Evolutionary conservation across 768 basidiomycete species (phyloP), one percentile per base, ranked within the genome.

Genomic region (Tulasnella sp.): DNA sequence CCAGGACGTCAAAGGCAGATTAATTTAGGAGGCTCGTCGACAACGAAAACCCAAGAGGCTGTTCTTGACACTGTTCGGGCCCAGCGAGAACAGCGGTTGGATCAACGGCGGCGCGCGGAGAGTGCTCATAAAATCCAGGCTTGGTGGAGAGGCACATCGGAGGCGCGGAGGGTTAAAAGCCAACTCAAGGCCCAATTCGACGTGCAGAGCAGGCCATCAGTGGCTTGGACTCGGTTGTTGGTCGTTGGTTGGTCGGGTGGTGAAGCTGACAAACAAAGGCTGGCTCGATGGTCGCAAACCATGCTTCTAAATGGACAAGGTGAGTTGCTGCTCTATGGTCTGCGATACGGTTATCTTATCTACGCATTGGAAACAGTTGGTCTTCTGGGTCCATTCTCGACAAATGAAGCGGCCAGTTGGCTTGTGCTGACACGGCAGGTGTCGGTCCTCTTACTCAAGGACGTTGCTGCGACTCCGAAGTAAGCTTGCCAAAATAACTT

Each of bases 11-110:
- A 57, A 26, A 79, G 81, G 35, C 61, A 79, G 37, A 94, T 94
- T 80, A 94, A 94, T 82, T 87, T 94, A 26, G 93, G 93, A 20
- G 93, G 93, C 2, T 83, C 88, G 1, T 83, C 87, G 26, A 87
- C 86, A 2, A 42, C 48, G 35, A 81, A 89, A 7, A 87, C 89
- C 0, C 88, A 90, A 57, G 84, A 87, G 18, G 84, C 88, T 46
- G 88, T 95, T 81, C 85, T 94, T 71, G 87, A 88, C 81, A 86
- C 88, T 74, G 93, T 91, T 26, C 91, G 89, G 80, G 87, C 87
- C 26, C 87, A 88, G 75, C 85, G 93, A 44, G 83, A 85, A 42
- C 90, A 92, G 81, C 87, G 93, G 40, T 84, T 87, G 39, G 88
- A 89, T 74, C 84, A 85, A 29, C 89, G 90, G 79, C 86, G 85